Percentiles rank a stretch among this genome's conserved stretches.
phyloP scores from a whole-genome alignment of 352 stramenopile species.

The Globisporangium nagaii region DNA sequence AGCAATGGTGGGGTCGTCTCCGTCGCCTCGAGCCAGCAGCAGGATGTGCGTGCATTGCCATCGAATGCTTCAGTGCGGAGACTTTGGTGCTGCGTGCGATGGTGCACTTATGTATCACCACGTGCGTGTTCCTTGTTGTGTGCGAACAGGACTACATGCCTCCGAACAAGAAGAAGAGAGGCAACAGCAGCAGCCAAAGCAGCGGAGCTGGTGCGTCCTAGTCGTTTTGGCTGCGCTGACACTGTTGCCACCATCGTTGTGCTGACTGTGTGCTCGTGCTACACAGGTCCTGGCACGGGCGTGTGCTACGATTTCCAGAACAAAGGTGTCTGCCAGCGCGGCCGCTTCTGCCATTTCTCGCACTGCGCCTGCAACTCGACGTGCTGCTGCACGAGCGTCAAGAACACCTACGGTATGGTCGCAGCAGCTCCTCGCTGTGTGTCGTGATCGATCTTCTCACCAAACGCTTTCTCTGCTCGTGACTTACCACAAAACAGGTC shows the following conservation, averaged over 20 bases:
- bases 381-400: constrained; percentile 71
- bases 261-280: neutral
- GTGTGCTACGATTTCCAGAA: constrained; percentile 89
- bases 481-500: constrained; percentile 31
- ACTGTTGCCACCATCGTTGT: no score
- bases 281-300: constrained; percentile 48
- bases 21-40: neutral
- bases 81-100: no score
- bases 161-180: constrained; percentile 65
- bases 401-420: constrained; percentile 80
- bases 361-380: constrained; percentile 86
- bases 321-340: constrained; percentile 81
- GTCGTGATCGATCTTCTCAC: no score
- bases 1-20: neutral
- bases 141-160: constrained; percentile 45
- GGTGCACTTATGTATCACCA: neutral
- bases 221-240: no score
- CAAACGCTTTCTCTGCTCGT: no score
- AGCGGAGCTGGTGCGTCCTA: constrained; percentile 13
- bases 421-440: no score
- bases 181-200: constrained; percentile 2
- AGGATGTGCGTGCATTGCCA: constrained; percentile 30
- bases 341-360: constrained; percentile 82
- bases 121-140: neutral
- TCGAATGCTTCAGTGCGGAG: neutral